Percentiles rank a stretch among this genome's conserved stretches.
phyloP scores from a whole-genome alignment of 768 basidiomycete genomes.

The Leccinum truebloodii region DNA sequence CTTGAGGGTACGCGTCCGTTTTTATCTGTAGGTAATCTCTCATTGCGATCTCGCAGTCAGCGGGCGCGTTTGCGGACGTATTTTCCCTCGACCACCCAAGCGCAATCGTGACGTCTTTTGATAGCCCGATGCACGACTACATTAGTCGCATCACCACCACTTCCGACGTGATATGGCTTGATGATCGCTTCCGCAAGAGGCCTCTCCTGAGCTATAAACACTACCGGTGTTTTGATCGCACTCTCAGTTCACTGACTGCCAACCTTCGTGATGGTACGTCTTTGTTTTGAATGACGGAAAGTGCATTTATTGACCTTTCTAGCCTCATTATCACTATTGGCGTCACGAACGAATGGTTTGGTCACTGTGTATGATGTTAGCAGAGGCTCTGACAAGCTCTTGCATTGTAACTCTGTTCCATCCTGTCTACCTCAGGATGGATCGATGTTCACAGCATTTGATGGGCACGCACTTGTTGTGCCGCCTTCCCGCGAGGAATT shows the following conservation, averaged over 20 bases:
- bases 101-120: slow-evolving; percentile 56
- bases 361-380: slow-evolving; percentile 67
- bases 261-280: slow-evolving; percentile 35
- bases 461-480: slow-evolving; percentile 34
- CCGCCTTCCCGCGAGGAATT: slow-evolving; percentile 33
- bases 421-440: slow-evolving; percentile 36
- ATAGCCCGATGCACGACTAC: slow-evolving; percentile 42
- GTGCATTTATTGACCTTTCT: slow-evolving; percentile 5
- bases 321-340: slow-evolving; percentile 58
- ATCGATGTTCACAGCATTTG: slow-evolving; percentile 27
- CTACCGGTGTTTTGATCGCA: slow-evolving; percentile 58
- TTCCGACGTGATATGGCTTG: slow-evolving; percentile 66
- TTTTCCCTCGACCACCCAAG: slow-evolving; percentile 36
- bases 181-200: slow-evolving; percentile 54
- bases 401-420: slow-evolving; percentile 48
- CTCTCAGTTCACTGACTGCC: slow-evolving; percentile 47
- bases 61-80: slow-evolving; percentile 29
- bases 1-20: slow-evolving; percentile 47
- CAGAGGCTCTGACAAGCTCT: slow-evolving; percentile 36
- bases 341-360: slow-evolving; percentile 58
- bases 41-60: slow-evolving; percentile 31
- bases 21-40: slow-evolving; percentile 1
- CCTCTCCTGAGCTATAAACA: slow-evolving; percentile 67
- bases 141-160: slow-evolving; percentile 61
- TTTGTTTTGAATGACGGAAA: neutral